phyloP scores from a whole-genome alignment of 1,284 basidiomycete genomes.

The Amylostereum areolatum region DNA sequence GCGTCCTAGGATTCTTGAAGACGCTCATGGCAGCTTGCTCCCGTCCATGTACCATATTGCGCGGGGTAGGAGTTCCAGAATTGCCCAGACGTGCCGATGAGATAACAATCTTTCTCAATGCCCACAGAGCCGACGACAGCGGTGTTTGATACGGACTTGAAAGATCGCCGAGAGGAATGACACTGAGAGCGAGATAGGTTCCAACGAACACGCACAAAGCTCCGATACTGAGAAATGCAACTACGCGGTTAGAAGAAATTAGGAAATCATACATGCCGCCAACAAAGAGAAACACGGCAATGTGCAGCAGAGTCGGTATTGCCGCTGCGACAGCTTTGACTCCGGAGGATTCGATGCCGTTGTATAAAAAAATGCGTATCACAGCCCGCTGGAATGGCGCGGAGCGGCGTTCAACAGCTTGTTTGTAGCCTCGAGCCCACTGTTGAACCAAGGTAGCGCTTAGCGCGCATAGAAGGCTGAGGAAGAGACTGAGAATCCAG shows the following conservation, averaged over 20 bases:
- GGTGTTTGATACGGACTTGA: constrained; percentile 5
- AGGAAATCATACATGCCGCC: constrained; percentile 5
- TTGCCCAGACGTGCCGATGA: background rate
- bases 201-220: background rate
- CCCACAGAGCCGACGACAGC: constrained; percentile 2
- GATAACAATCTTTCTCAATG: constrained; percentile 1
- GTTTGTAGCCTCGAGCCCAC: constrained; percentile 7
- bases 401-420: constrained; percentile 2
- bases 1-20: background rate
- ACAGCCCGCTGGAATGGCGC: constrained; percentile 2
- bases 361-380: constrained; percentile 3
- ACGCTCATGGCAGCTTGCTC: constrained; percentile 1
- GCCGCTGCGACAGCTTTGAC: constrained; percentile 1
- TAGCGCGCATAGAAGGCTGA: constrained; percentile 7
- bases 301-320: constrained; percentile 4
- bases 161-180: background rate
- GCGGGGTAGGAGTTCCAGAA: background rate
- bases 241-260: background rate
- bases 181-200: constrained; percentile 2
- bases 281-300: constrained; percentile 7
- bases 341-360: constrained; percentile 3
- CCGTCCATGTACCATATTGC: constrained; percentile 1
- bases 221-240: background rate
- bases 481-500: constrained; percentile 7
- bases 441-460: constrained; percentile 6